Percentiles rank a stretch among this genome's conserved stretches.
These are phyloP conservation scores for Tylopilus sp. DNA, from an alignment of 1,284 basidiomycete species.

Conservation along the genomic window DNA sequence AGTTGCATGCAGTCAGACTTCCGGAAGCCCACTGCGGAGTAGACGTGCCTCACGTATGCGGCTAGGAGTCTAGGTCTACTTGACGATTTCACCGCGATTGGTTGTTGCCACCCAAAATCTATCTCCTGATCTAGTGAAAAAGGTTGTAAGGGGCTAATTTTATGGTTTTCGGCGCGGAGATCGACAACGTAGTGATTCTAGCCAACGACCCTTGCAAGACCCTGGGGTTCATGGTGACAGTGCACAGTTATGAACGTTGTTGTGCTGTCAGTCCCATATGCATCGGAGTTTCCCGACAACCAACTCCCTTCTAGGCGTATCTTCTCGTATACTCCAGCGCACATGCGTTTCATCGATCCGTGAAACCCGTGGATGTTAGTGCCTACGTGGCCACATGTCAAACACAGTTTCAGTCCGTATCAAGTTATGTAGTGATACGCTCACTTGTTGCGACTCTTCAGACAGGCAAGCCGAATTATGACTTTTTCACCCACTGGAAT, in stretches of 20 bases:
- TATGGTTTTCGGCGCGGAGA: slow-evolving; percentile 8
- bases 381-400: neutral
- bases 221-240: slow-evolving; percentile 9
- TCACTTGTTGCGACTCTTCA: neutral
- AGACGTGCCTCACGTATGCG: neutral
- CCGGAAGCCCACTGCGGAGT: neutral
- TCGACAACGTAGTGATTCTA: slow-evolving; percentile 8
- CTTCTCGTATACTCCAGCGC: neutral
- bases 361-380: neutral
- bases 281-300: slow-evolving; percentile 5
- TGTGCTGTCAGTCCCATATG: neutral
- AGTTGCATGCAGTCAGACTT: neutral
- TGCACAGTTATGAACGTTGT: slow-evolving; percentile 1
- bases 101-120: slow-evolving; percentile 10
- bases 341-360: slow-evolving; percentile 5
- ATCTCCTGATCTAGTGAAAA: slow-evolving; percentile 1
- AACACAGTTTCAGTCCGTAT: neutral
- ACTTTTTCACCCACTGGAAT: no score
- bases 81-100: slow-evolving; percentile 9
- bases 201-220: slow-evolving; percentile 5
- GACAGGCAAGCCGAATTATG: neutral
- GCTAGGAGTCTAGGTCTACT: neutral
- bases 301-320: neutral
- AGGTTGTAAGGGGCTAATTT: slow-evolving; percentile 11
- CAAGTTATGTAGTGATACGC: neutral